Evolutionary conservation across 106 monocot genomes (phyloP), one percentile per base, ranked within the genome.

Genomic region (Narthecium ossifragum): DNA sequence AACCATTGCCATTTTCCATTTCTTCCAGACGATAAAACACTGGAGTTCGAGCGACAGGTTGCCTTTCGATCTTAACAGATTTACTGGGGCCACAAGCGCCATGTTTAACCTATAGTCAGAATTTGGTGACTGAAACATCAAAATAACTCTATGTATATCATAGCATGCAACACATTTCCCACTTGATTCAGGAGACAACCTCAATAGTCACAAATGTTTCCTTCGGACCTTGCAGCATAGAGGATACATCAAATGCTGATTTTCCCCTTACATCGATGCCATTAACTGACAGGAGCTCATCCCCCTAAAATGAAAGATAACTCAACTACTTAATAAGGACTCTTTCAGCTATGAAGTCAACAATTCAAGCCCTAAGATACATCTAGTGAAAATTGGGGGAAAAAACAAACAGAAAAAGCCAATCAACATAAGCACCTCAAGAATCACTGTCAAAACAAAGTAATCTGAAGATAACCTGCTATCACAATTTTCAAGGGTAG

Each of bases 231-330:
- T 90, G 94, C 26, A 96, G 74, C 66, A 86, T 50, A 43, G 86
- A 90, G 37, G 94, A 96, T 24, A 70, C 90, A 62, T 96, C 90
- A 79, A 96, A 96, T 34, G 90, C 86, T 68, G 94, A 90, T 75
- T 76, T 90, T 2, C 94, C 94, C 58, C 53, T 86, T 26, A 96
- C 75, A 71, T 81, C 60, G 18, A 86, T 40, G 24, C 85, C 85
- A 70, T 94, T 88, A 51, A 94, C 85, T 6, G 88, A 89, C 46
- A 94, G 67, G 9, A 94, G 51, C 56, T 88, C 93, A 78, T 94
- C 93, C 24, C 93, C 93, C 93, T 94, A 8, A 40, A 29, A 48
- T 23, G 12, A 48, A 4, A 41, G 29, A 46, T 18, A 11, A 2
- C 43, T 17, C 4, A 10, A 17, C 18, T 43, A 10, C 11, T 43